Evolutionary conservation across 2,329 filamentous ascomycete genomes (phyloP), one percentile per base, ranked within the genome.

Genomic region (Stagonosporopsis vannaccii): DNA sequence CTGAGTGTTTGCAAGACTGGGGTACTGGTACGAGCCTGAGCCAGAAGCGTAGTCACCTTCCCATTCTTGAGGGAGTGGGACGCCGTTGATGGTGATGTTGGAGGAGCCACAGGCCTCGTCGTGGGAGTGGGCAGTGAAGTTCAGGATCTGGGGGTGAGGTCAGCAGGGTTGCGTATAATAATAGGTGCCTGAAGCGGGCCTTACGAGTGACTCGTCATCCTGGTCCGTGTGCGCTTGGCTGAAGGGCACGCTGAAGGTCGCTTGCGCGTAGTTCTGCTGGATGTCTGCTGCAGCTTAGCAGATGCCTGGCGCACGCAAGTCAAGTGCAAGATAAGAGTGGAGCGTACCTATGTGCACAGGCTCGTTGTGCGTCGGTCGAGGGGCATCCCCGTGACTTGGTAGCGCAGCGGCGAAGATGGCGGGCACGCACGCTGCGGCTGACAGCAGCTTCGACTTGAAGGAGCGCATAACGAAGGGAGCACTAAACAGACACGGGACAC

Each of bases 221-320:
- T 67, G 67, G 68, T 64, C 64, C 65, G 69, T 72, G 69, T 73
- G 68, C 60, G 62, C 58, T 61, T 56, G 58, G 76, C 75, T 71
- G 77, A 77, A 78, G 32, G 78, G 74, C 35, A 80, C 67, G 46
- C 67, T 71, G 72, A 81, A 79, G 45, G 73, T 78, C 55, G 77
- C 77, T 71, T 76, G 69, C 48, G 71, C 71, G 67, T 74, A 73
- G 51, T 63, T 67, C 45, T 72, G 65, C 43, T 70, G 71, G 50
- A 70, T 50, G 49, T 74, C 73, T 76, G 51, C n/a, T 51, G 25
- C 37, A 9, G 36, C 52, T 73, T 59, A 75, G 71, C 61, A 70
- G 70, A 44, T 72, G 73, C 72, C 68, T 74, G 60, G 59, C 25
- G 52, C n/a, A n/a, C n/a, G 35, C 9, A 68, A 63, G 67, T 68